Evolutionary conservation across 176 grass and related monocot species (phyloP), one percentile per base, ranked within the genome.

Genomic region (Lolium rigidum): DNA sequence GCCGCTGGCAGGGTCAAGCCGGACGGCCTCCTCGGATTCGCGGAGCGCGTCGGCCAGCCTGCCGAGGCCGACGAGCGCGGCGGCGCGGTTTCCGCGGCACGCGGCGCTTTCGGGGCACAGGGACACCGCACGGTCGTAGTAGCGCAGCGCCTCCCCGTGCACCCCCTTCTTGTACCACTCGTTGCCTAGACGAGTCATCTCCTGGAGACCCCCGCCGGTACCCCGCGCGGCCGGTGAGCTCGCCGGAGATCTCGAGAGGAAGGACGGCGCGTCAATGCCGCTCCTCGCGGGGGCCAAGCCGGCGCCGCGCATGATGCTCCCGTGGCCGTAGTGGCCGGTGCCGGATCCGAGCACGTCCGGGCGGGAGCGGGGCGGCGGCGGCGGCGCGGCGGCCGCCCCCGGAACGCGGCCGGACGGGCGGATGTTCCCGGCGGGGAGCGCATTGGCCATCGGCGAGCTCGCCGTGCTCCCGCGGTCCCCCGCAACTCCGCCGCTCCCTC

Each of bases 291-390:
- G 69, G 61, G 62, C 16, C 54, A 82, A 63, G 74, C 83, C 82
- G 10, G 84, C 81, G 20, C 89, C 87, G 20, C 87, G 90, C 94
- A 97, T 97, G 89, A 97, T 89, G 88, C 94, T 97, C 7, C 97
- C 97, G 52, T 99, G 97, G 78, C 97, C 97, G 31, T 99, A 99
- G 82, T 99, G 85, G 70, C 97, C 94, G 8, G 80, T 91, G 60
- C 97, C 97, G 49, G 97, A 93, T 78, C 97, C 90, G 16, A 99
- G 94, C 61, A 99, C 90, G 85, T 96, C 94, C 16, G 87, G 87
- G 70, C 97, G 87, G 67, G 91, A 87, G 65, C 87, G 31, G 31
- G 31, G 90, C 58, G 52, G 76, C 57, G 80, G 87, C 46, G 92
- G 88, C 44, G 91, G 60, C 57, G 81, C 25, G 20, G 82, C 35